phyloP scores from a whole-genome alignment of 2,329 filamentous ascomycete genomes.

The Septoria linicola region DNA sequence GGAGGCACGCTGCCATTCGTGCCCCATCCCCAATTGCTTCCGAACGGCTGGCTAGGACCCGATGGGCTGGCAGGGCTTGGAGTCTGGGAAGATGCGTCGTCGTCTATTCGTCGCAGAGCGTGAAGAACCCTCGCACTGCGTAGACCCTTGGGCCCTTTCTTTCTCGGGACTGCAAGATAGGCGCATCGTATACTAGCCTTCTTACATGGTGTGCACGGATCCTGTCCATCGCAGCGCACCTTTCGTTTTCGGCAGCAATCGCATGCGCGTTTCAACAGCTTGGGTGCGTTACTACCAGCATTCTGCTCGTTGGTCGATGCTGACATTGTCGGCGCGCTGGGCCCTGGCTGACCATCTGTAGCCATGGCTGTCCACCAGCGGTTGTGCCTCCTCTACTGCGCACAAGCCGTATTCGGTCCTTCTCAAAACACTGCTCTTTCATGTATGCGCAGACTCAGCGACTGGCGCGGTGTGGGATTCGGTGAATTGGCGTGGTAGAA shows the following conservation, averaged over 20 bases:
- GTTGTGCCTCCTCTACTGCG: slow-evolving; percentile 12
- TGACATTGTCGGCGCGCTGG: slow-evolving; percentile 14
- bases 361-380: slow-evolving; percentile 23
- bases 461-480: not conserved
- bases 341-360: slow-evolving; percentile 20
- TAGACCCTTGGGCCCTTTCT: slow-evolving; percentile 41
- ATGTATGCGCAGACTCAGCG: not conserved
- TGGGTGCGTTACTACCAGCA: slow-evolving; percentile 14
- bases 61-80: slow-evolving; percentile 28
- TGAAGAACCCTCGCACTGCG: slow-evolving; percentile 38
- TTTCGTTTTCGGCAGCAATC: slow-evolving; percentile 41
- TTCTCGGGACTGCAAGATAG: slow-evolving; percentile 39
- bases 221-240: slow-evolving; percentile 37
- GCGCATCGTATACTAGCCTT: slow-evolving; percentile 39
- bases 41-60: slow-evolving; percentile 30
- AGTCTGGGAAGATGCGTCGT: slow-evolving; percentile 26
- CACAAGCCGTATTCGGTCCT: slow-evolving; percentile 19
- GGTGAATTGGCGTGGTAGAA: not conserved
- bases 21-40: slow-evolving; percentile 33
- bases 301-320: slow-evolving; percentile 9
- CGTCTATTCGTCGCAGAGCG: slow-evolving; percentile 38
- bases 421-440: slow-evolving; percentile 15
- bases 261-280: slow-evolving; percentile 37
- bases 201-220: slow-evolving; percentile 38
- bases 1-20: slow-evolving; percentile 18